These are phyloP conservation scores for Chrysoporthe deuterocubensis DNA, from an alignment of 2,329 filamentous ascomycete genomes.

Conservation along the genomic window DNA sequence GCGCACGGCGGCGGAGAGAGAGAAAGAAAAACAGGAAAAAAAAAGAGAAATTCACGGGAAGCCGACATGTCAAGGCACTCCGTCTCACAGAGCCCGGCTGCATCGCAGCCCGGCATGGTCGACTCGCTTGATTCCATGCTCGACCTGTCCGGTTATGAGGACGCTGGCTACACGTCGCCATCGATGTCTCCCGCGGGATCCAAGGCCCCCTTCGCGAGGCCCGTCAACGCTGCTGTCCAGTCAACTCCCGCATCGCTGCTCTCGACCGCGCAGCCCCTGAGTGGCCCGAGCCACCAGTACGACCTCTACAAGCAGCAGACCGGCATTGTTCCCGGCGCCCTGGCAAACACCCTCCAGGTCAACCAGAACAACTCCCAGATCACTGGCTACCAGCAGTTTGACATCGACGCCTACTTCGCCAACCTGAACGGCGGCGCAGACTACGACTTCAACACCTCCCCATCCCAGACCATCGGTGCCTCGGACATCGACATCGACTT, in stretches of 20 bases:
- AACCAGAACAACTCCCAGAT: constrained; percentile 64
- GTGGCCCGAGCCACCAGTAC: constrained; percentile 91
- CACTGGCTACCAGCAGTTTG: constrained; percentile 55
- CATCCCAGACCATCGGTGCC: constrained; percentile 64
- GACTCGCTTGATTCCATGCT: constrained; percentile 61
- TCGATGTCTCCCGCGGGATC: constrained; percentile 59
- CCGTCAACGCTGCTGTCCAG: constrained; percentile 49
- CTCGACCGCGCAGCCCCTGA: constrained; percentile 62
- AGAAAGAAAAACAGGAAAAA: constrained; percentile 3
- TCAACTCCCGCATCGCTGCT: constrained; percentile 58
- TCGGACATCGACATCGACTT: constrained; percentile 73
- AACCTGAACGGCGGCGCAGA: constrained; percentile 60
- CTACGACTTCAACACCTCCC: constrained; percentile 74
- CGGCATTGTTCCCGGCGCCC: constrained; percentile 82
- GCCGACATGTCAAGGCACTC: constrained; percentile 31
- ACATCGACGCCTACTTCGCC: constrained; percentile 51
- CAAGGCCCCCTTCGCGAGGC: constrained; percentile 57
- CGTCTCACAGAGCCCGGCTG: constrained; percentile 35
- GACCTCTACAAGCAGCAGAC: constrained; percentile 95
- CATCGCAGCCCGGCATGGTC: constrained; percentile 44
- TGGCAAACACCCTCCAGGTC: constrained; percentile 78
- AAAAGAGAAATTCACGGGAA: neutral
- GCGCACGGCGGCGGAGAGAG: neutral
- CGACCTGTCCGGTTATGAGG: constrained; percentile 67
- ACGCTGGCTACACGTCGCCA: constrained; percentile 63